Base-by-base conservation (phyloP, 176 grass and related monocot genomes). In the Oryza rufipogon region DNA sequence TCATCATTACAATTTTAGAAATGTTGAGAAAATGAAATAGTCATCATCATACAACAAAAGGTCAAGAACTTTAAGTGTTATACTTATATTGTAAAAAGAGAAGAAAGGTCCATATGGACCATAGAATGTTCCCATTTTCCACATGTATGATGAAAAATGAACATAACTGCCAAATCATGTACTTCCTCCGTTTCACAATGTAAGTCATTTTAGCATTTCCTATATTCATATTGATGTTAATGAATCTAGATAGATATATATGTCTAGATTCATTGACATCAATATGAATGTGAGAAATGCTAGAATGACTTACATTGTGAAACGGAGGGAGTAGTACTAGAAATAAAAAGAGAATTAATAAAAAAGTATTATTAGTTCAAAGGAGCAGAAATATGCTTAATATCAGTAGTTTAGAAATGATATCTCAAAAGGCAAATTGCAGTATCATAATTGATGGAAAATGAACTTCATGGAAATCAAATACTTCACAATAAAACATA, bases 311-410 rank as follows among this genome's bases (percentile, higher is more conserved):
- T 25, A 25, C 25, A 25, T 25, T 25, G 25, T 25, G 25, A 25
- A 25, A 25, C 25, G 25, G 25, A 25, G 25, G 25, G 25, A 25
- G 25, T 25, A 48, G 19, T 23, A 56, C 36, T 68, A n/a, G 64
- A 10, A 68, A 81, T 75, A 68, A 15, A 66, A 76, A 38, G 8
- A 20, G 44, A 70, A 58, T 42, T 14, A 26, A 56, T 39, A 41
- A 72, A 32, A 58, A 72, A 71, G 14, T 65, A 44, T 56, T 71
- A 68, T 46, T 33, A 26, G 72, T 48, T 26, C 72, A 19, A 47
- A 82, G 82, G 58, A 82, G 68, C 12, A 13, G 7, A 19, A n/a
- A 73, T 66, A 17, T 38, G 36, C 39, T 64, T 77, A 73, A 82
- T 71, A 5, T 20, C 2, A 78, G n/a, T n/a, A 78, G 14, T 26